phyloP scores from a whole-genome alignment of 1,284 basidiomycete species.

The Cryptococcus jaspeensis region DNA sequence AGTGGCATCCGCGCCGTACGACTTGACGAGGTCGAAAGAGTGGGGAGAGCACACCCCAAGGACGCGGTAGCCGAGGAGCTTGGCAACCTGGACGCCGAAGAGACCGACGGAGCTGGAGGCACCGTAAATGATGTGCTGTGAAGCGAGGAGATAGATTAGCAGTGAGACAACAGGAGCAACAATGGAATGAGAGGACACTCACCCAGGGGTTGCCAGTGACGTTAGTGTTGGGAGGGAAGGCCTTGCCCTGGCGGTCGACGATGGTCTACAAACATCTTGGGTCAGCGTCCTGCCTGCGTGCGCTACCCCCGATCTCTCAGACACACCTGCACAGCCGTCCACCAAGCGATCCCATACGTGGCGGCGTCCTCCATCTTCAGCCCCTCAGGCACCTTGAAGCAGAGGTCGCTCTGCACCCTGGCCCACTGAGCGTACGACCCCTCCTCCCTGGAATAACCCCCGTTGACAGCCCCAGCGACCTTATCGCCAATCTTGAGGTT shows the following conservation, averaged over 20 bases:
- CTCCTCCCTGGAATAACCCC: conserved; percentile 40
- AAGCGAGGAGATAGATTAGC: not conserved
- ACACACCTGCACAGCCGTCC: conserved; percentile 45
- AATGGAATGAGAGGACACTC: conserved; percentile 8
- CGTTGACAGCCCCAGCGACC: conserved; percentile 55
- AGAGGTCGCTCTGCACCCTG: conserved; percentile 32
- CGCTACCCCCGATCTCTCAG: not conserved
- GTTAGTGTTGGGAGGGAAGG: conserved; percentile 18
- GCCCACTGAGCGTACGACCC: conserved; percentile 53
- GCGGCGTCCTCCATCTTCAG: conserved; percentile 51
- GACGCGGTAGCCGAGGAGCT: conserved; percentile 53
- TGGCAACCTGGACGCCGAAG: conserved; percentile 55
- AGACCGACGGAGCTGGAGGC: conserved; percentile 54
- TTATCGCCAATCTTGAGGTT: conserved; percentile 52
- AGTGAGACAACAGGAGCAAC: not conserved
- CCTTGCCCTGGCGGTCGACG: conserved; percentile 52
- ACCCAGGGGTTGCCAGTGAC: conserved; percentile 26
- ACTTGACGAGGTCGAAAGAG: conserved; percentile 52
- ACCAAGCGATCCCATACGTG: conserved; percentile 49
- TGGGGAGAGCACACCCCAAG: conserved; percentile 51
- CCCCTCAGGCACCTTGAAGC: conserved; percentile 26
- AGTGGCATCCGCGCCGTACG: conserved; percentile 52
- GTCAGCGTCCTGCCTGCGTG: too few relatives aligned
- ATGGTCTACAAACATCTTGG: too few relatives aligned
- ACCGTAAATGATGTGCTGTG: conserved; percentile 52